phyloP scores from a whole-genome alignment of 108 stramenopile species.

The Phaeodactylum tricornutum region DNA sequence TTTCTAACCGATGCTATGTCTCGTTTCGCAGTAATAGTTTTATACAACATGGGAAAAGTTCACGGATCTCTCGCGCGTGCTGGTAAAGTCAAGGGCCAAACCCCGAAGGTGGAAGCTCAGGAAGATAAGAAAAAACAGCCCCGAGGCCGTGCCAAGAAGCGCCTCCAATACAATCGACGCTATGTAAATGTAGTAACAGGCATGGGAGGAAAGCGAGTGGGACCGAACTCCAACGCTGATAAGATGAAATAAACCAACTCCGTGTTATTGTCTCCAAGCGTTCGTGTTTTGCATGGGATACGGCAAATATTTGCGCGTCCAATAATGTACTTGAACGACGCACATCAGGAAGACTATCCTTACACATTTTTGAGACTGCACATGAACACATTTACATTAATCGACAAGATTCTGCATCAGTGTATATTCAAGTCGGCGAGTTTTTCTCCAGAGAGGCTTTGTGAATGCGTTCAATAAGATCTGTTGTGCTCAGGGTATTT shows the following conservation, averaged over 20 bases:
- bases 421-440: neutral
- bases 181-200: constrained; percentile 98
- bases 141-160: constrained; percentile 98
- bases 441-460: constrained; percentile 16
- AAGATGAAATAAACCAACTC: constrained; percentile 80
- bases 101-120: constrained; percentile 95
- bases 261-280: neutral
- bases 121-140: constrained; percentile 96
- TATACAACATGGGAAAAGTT: constrained; percentile 91
- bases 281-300: neutral
- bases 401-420: neutral
- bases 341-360: too few relatives aligned
- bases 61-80: constrained; percentile 99
- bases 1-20: too few relatives aligned
- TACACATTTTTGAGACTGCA: too few relatives aligned
- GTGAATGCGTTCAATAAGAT: constrained; percentile 78
- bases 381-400: too few relatives aligned
- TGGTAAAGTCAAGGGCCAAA: constrained; percentile 99
- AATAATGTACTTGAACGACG: too few relatives aligned
- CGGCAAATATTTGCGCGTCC: neutral
- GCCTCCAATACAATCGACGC: constrained; percentile 99
- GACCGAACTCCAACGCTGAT: constrained; percentile 97
- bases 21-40: too few relatives aligned
- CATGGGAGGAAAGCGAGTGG: constrained; percentile 95
- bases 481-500: constrained; percentile 68